These are phyloP conservation scores for Colletotrichum spaethianum DNA, from an alignment of 2,329 filamentous ascomycete genomes.

Conservation along the genomic window DNA sequence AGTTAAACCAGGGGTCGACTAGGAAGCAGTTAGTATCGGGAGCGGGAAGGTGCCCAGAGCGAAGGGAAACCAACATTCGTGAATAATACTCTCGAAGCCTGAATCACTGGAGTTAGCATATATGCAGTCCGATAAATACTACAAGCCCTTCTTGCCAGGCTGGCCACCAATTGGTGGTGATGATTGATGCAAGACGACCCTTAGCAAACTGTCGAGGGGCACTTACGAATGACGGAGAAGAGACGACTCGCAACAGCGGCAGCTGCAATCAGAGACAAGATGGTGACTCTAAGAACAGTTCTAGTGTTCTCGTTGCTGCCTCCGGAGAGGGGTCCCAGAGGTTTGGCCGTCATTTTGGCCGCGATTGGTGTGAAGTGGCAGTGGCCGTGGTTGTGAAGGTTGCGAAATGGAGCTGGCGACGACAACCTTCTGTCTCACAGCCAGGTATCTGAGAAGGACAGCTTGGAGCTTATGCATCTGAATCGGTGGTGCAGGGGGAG, in stretches of 20 bases:
- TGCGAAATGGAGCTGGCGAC: slow-evolving; percentile 39
- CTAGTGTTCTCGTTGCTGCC: slow-evolving; percentile 86
- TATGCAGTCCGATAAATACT: not conserved
- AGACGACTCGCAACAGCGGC: slow-evolving; percentile 93
- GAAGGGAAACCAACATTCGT: slow-evolving; percentile 85
- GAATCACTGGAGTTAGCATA: slow-evolving; percentile 50
- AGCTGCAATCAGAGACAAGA: slow-evolving; percentile 90
- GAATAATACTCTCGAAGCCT: slow-evolving; percentile 99
- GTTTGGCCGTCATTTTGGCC: slow-evolving; percentile 61
- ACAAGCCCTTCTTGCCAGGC: not conserved
- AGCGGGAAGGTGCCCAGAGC: slow-evolving; percentile 20
- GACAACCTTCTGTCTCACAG: slow-evolving; percentile 36
- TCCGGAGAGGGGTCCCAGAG: slow-evolving; percentile 75
- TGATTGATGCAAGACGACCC: not conserved
- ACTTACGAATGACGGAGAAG: slow-evolving; percentile 97
- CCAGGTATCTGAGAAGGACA: slow-evolving; percentile 53
- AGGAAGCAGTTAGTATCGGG: slow-evolving; percentile 47
- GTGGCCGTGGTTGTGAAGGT: slow-evolving; percentile 40
- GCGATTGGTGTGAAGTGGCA: slow-evolving; percentile 45
- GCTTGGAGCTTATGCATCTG: slow-evolving; percentile 58
- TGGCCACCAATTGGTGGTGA: slow-evolving; percentile 23
- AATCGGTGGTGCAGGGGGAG: slow-evolving; percentile 36
- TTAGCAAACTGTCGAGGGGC: slow-evolving; percentile 37
- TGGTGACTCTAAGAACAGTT: slow-evolving; percentile 88
- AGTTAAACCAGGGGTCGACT: slow-evolving; percentile 99